A percentile compares a stretch with the other conserved stretches of the same genome.
Evolutionary conservation across 2,329 filamentous ascomycete genomes (phyloP).

Genomic region (Akanthomyces uredinophilus): DNA sequence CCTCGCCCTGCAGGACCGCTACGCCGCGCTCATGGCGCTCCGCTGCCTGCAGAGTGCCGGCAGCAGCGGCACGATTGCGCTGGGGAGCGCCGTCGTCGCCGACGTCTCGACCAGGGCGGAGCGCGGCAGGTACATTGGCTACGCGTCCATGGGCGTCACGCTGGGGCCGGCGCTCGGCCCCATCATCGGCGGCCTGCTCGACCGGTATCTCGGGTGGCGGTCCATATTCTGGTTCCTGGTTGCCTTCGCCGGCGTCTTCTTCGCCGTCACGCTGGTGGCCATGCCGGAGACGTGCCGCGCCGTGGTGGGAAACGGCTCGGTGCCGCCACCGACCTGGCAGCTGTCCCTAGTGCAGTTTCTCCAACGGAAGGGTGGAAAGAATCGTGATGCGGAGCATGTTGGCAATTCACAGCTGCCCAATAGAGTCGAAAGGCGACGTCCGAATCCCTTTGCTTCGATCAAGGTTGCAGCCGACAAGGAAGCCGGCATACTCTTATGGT

Average conservation of each 20-base stretch:
- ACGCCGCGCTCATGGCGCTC: constrained; percentile 13
- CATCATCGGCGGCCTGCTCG: constrained; percentile 42
- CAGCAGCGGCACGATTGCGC: background rate
- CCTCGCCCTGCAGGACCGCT: constrained; percentile 15
- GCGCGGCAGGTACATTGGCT: background rate
- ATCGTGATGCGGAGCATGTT: too few relatives aligned
- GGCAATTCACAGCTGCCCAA: too few relatives aligned
- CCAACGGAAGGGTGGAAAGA: too few relatives aligned
- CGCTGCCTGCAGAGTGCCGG: constrained; percentile 13
- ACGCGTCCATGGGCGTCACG: background rate
- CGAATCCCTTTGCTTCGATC: too few relatives aligned
- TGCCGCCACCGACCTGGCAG: too few relatives aligned
- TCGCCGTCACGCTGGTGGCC: constrained; percentile 30
- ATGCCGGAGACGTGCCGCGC: constrained; percentile 26
- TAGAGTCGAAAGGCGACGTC: too few relatives aligned
- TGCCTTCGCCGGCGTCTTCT: constrained; percentile 29
- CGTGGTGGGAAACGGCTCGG: background rate
- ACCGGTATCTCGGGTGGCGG: constrained; percentile 41
- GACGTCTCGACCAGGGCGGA: background rate
- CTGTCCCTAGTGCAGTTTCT: too few relatives aligned
- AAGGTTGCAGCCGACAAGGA: too few relatives aligned
- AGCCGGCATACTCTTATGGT: too few relatives aligned
- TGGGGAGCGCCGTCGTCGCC: background rate
- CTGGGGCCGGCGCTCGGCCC: constrained; percentile 27
- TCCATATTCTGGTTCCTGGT: constrained; percentile 37